A percentile compares a stretch with the other conserved stretches of the same genome.
These are phyloP conservation scores for Xylaria sp. DNA, from an alignment of 2,329 filamentous ascomycete genomes.

Conservation along the genomic window DNA sequence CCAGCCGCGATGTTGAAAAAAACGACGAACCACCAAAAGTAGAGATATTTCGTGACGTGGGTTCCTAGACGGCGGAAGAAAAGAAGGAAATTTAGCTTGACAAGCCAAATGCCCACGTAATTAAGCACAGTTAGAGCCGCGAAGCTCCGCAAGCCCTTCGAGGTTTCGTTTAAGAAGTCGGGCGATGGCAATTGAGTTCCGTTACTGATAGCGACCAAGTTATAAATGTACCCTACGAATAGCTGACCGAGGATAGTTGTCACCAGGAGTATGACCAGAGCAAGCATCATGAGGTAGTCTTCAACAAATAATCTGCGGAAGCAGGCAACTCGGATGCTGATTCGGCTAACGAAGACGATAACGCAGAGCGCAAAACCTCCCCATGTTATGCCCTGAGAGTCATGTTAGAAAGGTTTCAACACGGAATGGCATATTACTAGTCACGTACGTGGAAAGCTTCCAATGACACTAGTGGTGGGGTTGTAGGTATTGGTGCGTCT, in stretches of 20 bases:
- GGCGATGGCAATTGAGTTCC: background rate
- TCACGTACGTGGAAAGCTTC: too few relatives aligned
- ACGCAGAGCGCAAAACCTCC: background rate
- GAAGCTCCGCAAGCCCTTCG: background rate
- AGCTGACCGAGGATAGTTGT: background rate
- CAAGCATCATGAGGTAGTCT: background rate
- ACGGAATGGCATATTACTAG: background rate
- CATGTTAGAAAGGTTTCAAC: background rate
- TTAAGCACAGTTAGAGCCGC: background rate
- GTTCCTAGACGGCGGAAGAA: slow-evolving; percentile 35
- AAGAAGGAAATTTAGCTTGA: slow-evolving; percentile 37
- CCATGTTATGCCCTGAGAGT: background rate
- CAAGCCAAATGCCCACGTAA: slow-evolving; percentile 44
- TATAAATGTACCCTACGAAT: background rate
- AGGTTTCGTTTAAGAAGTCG: background rate
- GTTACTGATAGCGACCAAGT: background rate
- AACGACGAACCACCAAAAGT: too few relatives aligned
- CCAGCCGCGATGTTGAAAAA: background rate
- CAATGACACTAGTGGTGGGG: too few relatives aligned
- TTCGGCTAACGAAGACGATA: too few relatives aligned
- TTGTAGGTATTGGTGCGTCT: too few relatives aligned
- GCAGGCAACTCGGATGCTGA: background rate
- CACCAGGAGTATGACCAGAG: background rate
- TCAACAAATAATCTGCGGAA: background rate
- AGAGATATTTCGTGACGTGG: too few relatives aligned